Conservation (phyloP, 495 filamentous ascomycete species). For the Penicillium odoratum region DNA sequence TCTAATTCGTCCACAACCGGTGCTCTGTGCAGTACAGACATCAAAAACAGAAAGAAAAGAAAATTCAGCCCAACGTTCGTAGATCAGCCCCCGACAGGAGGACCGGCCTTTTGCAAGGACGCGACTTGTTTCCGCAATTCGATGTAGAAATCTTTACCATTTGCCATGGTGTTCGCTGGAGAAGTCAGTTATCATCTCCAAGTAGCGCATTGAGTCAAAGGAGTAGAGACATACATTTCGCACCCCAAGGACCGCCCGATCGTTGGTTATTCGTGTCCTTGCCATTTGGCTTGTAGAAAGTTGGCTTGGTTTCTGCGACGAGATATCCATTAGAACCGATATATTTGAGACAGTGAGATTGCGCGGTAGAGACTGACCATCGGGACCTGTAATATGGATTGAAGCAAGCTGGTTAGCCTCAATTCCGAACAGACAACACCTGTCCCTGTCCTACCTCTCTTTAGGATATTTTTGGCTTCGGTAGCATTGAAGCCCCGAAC, state of each 20-base stretch:
- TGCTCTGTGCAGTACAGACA: slow-evolving; percentile 24
- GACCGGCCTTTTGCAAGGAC: slow-evolving; percentile 39
- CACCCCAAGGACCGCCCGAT: slow-evolving; percentile 47
- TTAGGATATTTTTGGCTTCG: slow-evolving; percentile 45
- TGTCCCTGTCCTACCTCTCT: slow-evolving; percentile 31
- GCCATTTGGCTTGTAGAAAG: slow-evolving; percentile 40
- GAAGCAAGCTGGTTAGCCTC: slow-evolving; percentile 4
- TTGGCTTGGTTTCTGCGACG: slow-evolving; percentile 32
- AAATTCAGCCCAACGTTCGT: not conserved
- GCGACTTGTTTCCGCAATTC: slow-evolving; percentile 54
- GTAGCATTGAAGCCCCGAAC: slow-evolving; percentile 49
- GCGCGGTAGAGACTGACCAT: slow-evolving; percentile 24
- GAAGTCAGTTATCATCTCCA: slow-evolving; percentile 15
- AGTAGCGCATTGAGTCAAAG: not conserved
- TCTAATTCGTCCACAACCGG: slow-evolving; percentile 24
- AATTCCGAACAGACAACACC: not conserved
- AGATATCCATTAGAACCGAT: slow-evolving; percentile 8
- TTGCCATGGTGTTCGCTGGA: slow-evolving; percentile 54
- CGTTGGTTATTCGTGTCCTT: slow-evolving; percentile 43
- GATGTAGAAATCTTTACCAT: slow-evolving; percentile 55
- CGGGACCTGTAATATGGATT: slow-evolving; percentile 23
- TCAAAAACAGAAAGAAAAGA: slow-evolving; percentile 16
- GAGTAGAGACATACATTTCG: slow-evolving; percentile 42
- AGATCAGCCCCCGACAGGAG: slow-evolving; percentile 45
- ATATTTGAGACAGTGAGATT: not conserved